Evolutionary conservation across 2,329 filamentous ascomycete genomes (phyloP).

Genomic region (Colletotrichum aenigma): DNA sequence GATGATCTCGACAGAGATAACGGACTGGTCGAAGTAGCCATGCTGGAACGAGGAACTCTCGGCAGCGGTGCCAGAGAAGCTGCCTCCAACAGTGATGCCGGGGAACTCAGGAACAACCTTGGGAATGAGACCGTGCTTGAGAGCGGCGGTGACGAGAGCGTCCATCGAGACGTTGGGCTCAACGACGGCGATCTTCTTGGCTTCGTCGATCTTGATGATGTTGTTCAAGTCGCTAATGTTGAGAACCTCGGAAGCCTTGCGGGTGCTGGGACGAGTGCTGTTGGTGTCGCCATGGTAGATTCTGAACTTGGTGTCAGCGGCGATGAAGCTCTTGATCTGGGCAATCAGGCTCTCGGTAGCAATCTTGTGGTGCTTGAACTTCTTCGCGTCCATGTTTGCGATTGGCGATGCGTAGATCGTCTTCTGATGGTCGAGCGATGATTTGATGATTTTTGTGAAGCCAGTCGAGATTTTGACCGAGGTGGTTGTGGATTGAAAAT

Average conservation of each 20-base stretch:
- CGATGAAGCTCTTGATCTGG: conserved; percentile 47
- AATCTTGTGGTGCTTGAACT: conserved; percentile 1
- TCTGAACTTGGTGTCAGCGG: conserved; percentile 59
- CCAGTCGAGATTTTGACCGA: background rate
- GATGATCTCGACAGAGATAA: conserved; percentile 68
- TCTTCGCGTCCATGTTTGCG: background rate
- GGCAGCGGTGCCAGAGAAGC: conserved; percentile 68
- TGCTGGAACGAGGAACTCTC: conserved; percentile 71
- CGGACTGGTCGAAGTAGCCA: conserved; percentile 69
- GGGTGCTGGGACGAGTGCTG: conserved; percentile 66
- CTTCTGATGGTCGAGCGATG: background rate
- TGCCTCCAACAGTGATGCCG: conserved; percentile 71
- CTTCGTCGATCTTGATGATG: conserved; percentile 64
- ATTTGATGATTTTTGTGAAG: background rate
- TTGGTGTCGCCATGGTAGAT: conserved; percentile 80
- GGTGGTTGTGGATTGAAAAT: background rate
- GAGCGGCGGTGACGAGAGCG: conserved; percentile 60
- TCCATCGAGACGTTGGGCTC: conserved; percentile 77
- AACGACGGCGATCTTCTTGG: conserved; percentile 59
- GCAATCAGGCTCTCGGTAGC: conserved; percentile 45
- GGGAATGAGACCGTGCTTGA: conserved; percentile 60
- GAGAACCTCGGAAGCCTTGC: conserved; percentile 56
- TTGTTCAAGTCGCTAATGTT: conserved; percentile 69
- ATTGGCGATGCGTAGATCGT: background rate
- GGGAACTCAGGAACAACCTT: conserved; percentile 75